Evolutionary conservation across 345 rosid genomes (phyloP), one percentile per base, ranked within the genome.

Genomic region (Fremontodendron californicum): DNA sequence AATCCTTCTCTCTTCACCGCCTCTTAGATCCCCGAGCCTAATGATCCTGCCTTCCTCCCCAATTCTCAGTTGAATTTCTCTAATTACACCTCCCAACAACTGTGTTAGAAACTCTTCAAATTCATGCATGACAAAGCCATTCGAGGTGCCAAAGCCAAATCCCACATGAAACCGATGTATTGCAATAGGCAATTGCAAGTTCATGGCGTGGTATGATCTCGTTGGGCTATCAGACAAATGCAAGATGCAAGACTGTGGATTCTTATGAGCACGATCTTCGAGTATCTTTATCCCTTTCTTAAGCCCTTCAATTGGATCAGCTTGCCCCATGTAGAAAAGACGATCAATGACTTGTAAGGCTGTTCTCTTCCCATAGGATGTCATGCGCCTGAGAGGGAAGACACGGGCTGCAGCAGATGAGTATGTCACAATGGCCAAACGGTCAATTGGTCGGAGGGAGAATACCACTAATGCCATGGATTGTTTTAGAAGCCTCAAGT

Each of bases 371-470:
- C 98, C 98, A 25, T 82, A 86, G 63, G 92, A 86, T 62, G 97
- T 90, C 98, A 93, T 93, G 60, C 98, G 89, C 83, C 89, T 89
- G 58, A 91, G 87, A 13, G 98, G 91, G 75, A 91, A 93, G 75
- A 90, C 90, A 9, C 96, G 92, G 60, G 92, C 86, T 13, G 94
- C 93, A 31, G 92, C 88, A 54, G 96, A 90, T 69, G 92, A 89
- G 85, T 89, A 86, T n/a, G 96, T 90, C 37, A 93, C 98, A 33
- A 93, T 87, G 71, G 98, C 85, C 74, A 93, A 76, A 78, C 98
- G 93, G 58, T 93, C 97, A 51, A 85, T 82, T 0, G 97, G 85
- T 55, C 91, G 83, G 80, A 93, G 90, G 29, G 97, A 90, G 81
- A 89, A 90, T 23, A 87, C 92, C 65, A 91, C 92, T 51, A 91